phyloP scores from a whole-genome alignment of 345 rosid genomes.

The Lenwebbia sp. region DNA sequence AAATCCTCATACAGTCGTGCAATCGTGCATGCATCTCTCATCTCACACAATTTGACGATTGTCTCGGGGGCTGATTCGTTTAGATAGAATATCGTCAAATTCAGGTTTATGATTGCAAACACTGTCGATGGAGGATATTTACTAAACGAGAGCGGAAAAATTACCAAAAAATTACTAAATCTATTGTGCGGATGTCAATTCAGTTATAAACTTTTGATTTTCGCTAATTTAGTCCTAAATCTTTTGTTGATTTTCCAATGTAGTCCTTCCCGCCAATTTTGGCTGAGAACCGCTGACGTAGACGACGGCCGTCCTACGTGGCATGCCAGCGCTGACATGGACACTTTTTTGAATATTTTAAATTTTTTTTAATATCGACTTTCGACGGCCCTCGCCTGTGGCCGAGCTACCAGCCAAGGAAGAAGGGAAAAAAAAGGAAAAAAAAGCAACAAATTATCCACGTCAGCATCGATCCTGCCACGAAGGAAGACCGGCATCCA shows the following conservation, averaged over 20 bases:
- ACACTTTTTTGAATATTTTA: not conserved
- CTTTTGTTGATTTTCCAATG: not conserved
- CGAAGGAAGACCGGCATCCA: accelerated
- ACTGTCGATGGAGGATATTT: not conserved
- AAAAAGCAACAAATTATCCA: accelerated
- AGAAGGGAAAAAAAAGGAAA: not conserved
- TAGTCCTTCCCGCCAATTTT: accelerated
- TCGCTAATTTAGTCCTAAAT: not conserved
- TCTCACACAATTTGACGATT: not conserved
- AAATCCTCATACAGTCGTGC: not conserved
- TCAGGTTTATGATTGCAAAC: not conserved
- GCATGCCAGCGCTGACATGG: accelerated
- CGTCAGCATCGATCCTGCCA: accelerated
- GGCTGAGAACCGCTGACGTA: accelerated
- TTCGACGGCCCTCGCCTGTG: accelerated
- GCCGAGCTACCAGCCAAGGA: accelerated
- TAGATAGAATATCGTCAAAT: not conserved
- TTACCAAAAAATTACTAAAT: not conserved
- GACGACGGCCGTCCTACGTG: accelerated
- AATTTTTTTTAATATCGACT: not conserved
- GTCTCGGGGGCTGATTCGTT: not conserved
- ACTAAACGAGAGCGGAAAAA: not conserved
- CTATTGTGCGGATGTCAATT: accelerated
- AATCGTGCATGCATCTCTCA: not conserved
- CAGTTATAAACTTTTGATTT: accelerated